Conservation (phyloP, 768 basidiomycete genomes). For the Boletus vinaceobasis region DNA sequence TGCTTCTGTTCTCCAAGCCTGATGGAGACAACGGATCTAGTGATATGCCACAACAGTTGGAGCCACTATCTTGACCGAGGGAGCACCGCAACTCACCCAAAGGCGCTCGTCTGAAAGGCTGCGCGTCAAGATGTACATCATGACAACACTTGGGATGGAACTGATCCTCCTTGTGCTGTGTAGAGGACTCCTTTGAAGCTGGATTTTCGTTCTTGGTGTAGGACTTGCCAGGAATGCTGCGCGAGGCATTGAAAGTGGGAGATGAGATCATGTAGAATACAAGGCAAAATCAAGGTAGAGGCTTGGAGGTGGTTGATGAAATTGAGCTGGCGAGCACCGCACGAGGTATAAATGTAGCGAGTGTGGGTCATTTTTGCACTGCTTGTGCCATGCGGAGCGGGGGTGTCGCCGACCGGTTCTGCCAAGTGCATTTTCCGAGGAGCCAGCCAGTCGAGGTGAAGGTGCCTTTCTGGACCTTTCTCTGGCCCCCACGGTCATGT, state of each 20-base stretch:
- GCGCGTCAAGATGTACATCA: slow-evolving; percentile 8
- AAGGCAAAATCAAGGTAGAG: not conserved
- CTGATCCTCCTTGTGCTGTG: slow-evolving; percentile 20
- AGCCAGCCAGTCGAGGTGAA: not conserved
- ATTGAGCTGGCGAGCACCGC: slow-evolving; percentile 8
- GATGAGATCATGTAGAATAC: slow-evolving; percentile 24
- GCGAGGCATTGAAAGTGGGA: slow-evolving; percentile 1
- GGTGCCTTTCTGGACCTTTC: not conserved
- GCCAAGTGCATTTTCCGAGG: slow-evolving; percentile 3
- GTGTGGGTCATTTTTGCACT: slow-evolving; percentile 23
- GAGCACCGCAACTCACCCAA: slow-evolving; percentile 23
- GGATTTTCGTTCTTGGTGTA: slow-evolving; percentile 12
- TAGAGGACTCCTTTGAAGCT: slow-evolving; percentile 16
- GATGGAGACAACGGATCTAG: slow-evolving; percentile 29
- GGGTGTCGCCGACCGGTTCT: slow-evolving; percentile 3
- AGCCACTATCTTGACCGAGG: not conserved
- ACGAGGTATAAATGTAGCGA: slow-evolving; percentile 26
- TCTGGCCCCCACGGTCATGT: not conserved
- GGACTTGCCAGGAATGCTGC: not conserved
- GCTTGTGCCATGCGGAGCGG: slow-evolving; percentile 21
- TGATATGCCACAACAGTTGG: not conserved
- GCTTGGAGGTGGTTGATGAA: slow-evolving; percentile 7
- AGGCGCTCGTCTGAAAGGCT: slow-evolving; percentile 15
- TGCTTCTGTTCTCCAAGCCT: slow-evolving; percentile 18
- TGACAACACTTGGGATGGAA: slow-evolving; percentile 22